Evolutionary conservation across 768 basidiomycete species (phyloP), one percentile per base, ranked within the genome.

Genomic region (Trichaptum fuscoviolaceum): DNA sequence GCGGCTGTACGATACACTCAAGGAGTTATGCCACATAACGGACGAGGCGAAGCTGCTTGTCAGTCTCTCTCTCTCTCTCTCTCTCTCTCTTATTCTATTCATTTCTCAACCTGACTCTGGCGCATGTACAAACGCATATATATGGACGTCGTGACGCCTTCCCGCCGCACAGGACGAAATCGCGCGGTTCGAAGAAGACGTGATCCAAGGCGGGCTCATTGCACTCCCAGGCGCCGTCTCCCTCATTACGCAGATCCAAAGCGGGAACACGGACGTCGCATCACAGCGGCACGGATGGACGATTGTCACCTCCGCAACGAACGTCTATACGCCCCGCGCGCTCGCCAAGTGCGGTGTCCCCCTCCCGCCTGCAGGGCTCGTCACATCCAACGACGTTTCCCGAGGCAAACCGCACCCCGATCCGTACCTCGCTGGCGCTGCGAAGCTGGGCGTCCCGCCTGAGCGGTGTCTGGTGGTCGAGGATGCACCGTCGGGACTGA

Each of bases 341-440:
- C 81, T 96, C 35, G 74, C 83, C 57, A 83, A 84, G 36, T 86
- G 89, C 58, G 84, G 82, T 1, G 79, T 95, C 23, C 83, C 87
- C 1, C 66, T 84, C 1, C 89, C 91, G 1, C 76, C 76, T 1
- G 80, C 77, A 61, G 87, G 87, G 18, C 80, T 90, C 63, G 84
- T 95, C 70, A 94, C 92, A 1, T 87, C 90, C 7, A 85, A 89
- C 75, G 86, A 90, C 69, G 89, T 90, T 10, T 71, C 76, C 12
- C 77, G 83, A 63, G 93, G 94, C 59, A 96, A 96, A 78, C 95
- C 95, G n/a, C 83, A 89, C 72, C 93, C 95, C 0, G 92, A 85
- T 36, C 95, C 95, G 24, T 97, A 96, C 76, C 78, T 95, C 17
- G 85, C 86, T 0, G 94, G 94, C 12, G 93, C 93, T 20, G 70